phyloP scores from a whole-genome alignment of 2,329 filamentous ascomycete species.

The Chaetothyriales sp. region DNA sequence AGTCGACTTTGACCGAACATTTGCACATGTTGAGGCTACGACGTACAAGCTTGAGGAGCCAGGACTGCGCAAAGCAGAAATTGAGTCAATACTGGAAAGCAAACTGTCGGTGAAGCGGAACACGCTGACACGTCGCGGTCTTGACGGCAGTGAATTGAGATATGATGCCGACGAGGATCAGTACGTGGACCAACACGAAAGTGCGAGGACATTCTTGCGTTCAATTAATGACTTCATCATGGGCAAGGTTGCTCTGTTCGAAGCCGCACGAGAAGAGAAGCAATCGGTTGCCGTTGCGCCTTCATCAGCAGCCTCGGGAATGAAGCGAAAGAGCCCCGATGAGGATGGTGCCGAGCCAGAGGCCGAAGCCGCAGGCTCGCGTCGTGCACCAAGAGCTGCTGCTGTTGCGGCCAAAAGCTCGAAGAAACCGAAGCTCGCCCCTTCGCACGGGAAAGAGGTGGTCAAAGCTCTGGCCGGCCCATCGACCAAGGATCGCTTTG shows the following conservation, averaged over 20 bases:
- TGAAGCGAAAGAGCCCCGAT: conserved; percentile 20
- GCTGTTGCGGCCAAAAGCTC: conserved; percentile 3
- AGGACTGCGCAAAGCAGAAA: conserved; percentile 59
- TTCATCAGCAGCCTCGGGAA: conserved; percentile 1
- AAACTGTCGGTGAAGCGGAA: conserved; percentile 53
- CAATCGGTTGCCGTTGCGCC: conserved; percentile 8
- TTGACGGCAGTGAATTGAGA: conserved; percentile 46
- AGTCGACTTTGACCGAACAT: conserved; percentile 83
- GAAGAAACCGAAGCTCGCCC: conserved; percentile 10
- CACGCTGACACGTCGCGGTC: conserved; percentile 46
- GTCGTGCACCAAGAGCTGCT: conserved; percentile 2
- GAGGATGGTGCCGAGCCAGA: conserved; percentile 23
- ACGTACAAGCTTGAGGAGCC: conserved; percentile 67
- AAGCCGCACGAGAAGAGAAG: conserved; percentile 26
- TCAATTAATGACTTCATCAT: conserved; percentile 60
- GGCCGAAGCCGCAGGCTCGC: conserved; percentile 9
- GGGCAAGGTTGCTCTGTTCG: conserved; percentile 46
- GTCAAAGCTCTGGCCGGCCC: conserved; percentile 5
- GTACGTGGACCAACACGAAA: conserved; percentile 58
- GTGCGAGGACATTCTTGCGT: conserved; percentile 64
- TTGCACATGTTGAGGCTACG: conserved; percentile 58
- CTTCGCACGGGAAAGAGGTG: neutral
- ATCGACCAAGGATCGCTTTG: conserved; percentile 25
- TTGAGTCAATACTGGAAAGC: conserved; percentile 51
- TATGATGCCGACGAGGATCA: conserved; percentile 36